Evolutionary conservation across 2,329 filamentous ascomycete genomes (phyloP).

Genomic region (Colletotrichum musae): DNA sequence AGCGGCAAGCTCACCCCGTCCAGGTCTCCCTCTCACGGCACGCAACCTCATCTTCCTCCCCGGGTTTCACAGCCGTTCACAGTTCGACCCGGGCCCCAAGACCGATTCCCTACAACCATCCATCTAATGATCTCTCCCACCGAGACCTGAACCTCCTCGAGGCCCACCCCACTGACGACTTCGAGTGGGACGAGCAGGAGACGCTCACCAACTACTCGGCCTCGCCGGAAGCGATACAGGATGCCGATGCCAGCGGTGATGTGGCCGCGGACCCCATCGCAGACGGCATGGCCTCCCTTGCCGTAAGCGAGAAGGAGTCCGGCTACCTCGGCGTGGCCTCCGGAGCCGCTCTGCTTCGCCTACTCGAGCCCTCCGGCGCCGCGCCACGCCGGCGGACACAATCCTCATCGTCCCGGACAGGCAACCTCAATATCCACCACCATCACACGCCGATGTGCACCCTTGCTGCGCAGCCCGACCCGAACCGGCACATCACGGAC

Average conservation of each 20-base stretch:
- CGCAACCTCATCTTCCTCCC: neutral
- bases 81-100: neutral
- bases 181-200: slow-evolving; percentile 55
- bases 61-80: neutral
- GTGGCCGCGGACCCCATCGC: slow-evolving; percentile 44
- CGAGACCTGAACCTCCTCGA: slow-evolving; percentile 46
- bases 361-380: slow-evolving; percentile 49
- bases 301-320: slow-evolving; percentile 53
- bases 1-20: neutral
- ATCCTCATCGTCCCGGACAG: slow-evolving; percentile 39
- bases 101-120: neutral
- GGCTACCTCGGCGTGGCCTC: slow-evolving; percentile 63
- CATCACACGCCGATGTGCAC: slow-evolving; percentile 13
- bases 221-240: slow-evolving; percentile 43
- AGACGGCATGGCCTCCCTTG: slow-evolving; percentile 57
- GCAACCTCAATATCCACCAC: slow-evolving; percentile 13
- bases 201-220: slow-evolving; percentile 46
- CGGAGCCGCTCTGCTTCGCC: slow-evolving; percentile 59
- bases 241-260: slow-evolving; percentile 44
- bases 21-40: neutral
- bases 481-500: slow-evolving; percentile 50
- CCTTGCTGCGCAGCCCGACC: slow-evolving; percentile 49
- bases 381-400: slow-evolving; percentile 43
- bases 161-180: slow-evolving; percentile 52
- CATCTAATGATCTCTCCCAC: slow-evolving; percentile 18